These are phyloP conservation scores for Metschnikowia lachancei DNA, from an alignment of 805 yeast genomes.

Conservation along the genomic window DNA sequence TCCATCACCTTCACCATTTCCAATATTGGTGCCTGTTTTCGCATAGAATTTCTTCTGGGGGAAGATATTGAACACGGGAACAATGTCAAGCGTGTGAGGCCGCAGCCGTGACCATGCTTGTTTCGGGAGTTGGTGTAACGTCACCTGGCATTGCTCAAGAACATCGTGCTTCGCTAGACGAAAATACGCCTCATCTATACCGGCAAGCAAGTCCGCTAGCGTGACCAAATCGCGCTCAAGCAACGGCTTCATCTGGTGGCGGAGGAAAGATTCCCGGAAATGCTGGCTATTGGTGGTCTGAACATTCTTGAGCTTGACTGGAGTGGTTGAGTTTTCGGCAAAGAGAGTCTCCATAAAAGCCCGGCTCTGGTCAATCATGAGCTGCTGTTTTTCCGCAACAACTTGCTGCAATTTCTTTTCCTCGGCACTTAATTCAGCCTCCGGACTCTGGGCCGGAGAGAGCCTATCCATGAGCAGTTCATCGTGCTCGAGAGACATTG, in stretches of 20 bases:
- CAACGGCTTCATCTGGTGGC: conserved; percentile 48
- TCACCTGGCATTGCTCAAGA: conserved; percentile 41
- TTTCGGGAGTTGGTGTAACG: conserved; percentile 22
- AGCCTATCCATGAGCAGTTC: conserved; percentile 36
- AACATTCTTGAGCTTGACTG: conserved; percentile 44
- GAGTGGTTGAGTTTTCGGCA: conserved; percentile 32
- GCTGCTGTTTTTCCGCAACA: conserved; percentile 28
- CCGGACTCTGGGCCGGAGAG: conserved; percentile 14
- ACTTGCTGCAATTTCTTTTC: conserved; percentile 30
- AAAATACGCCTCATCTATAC: conserved; percentile 44
- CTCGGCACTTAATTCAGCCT: conserved; percentile 15
- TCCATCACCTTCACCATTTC: conserved; percentile 97
- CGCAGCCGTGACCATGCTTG: conserved; percentile 9
- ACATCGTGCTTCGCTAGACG: conserved; percentile 44
- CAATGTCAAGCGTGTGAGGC: conserved; percentile 22
- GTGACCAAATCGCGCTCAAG: conserved; percentile 37
- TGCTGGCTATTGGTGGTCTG: conserved; percentile 48
- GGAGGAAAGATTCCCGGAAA: conserved; percentile 46
- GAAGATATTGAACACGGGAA: conserved; percentile 36
- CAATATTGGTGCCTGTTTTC: conserved; percentile 92
- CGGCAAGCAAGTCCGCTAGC: conserved; percentile 37
- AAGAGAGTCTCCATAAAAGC: conserved; percentile 35
- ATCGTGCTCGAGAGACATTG: conserved; percentile 27
- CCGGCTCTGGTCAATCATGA: conserved; percentile 33
- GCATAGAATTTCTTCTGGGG: conserved; percentile 75